A percentile compares a stretch with the other conserved stretches of the same genome.
Conservation (phyloP, 1,284 basidiomycete species). For the Ganoderma sp. region DNA sequence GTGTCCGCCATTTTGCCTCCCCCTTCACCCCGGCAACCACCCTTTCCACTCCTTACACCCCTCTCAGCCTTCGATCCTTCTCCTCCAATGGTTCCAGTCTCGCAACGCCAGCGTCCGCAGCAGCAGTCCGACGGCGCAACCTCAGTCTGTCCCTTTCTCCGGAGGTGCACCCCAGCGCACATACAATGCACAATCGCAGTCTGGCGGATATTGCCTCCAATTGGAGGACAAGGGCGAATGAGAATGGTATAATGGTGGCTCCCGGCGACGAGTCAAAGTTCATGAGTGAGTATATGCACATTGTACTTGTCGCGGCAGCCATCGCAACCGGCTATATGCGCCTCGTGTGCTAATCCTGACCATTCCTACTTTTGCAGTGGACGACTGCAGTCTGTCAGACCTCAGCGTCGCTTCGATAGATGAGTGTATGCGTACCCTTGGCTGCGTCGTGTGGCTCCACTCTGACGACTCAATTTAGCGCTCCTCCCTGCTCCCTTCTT, state of each 20-base stretch:
- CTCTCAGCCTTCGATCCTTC: constrained; percentile 67
- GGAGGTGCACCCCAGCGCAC: constrained; percentile 35
- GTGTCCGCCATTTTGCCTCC: constrained; percentile 46
- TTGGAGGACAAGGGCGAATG: constrained; percentile 74
- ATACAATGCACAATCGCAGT: constrained; percentile 33
- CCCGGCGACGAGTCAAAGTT: constrained; percentile 56
- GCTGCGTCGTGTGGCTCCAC: constrained; percentile 6
- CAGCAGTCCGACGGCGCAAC: constrained; percentile 42
- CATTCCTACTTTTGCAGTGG: constrained; percentile 24
- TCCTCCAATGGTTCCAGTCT: constrained; percentile 60
- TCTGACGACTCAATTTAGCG: constrained; percentile 44
- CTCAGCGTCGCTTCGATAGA: constrained; percentile 38
- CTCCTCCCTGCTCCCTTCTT: constrained; percentile 67
- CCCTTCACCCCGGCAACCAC: constrained; percentile 51
- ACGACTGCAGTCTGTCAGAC: constrained; percentile 36
- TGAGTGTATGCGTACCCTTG: constrained; percentile 38
- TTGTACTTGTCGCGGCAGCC: constrained; percentile 3
- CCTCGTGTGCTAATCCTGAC: constrained; percentile 17
- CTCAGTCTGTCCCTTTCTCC: constrained; percentile 44
- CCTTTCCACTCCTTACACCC: constrained; percentile 64
- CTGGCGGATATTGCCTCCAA: constrained; percentile 68
- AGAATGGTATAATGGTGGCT: constrained; percentile 72
- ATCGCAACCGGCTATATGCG: constrained; percentile 20
- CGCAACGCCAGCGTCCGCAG: constrained; percentile 55
- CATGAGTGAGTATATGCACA: constrained; percentile 46